Evolutionary conservation across 768 basidiomycete genomes (phyloP).

Genomic region (Collybia sordida): DNA sequence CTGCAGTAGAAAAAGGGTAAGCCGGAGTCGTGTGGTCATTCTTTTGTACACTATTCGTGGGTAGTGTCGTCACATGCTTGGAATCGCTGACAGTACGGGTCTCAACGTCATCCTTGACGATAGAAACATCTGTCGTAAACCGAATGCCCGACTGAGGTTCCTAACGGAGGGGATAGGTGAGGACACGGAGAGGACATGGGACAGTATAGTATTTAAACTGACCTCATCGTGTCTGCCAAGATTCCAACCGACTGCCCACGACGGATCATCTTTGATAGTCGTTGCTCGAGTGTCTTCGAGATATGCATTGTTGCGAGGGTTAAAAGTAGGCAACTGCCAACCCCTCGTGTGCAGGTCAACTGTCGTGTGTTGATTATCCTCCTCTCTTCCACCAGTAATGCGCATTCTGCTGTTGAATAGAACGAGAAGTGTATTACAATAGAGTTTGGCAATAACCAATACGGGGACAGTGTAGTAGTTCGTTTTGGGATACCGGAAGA

Average conservation of each 20-base stretch:
- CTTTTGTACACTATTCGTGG: too few species aligned
- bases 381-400: constrained; percentile 20
- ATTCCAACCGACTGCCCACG: background rate
- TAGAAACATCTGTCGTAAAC: constrained; percentile 8
- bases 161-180: background rate
- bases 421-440: constrained; percentile 28
- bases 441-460: constrained; percentile 25
- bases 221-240: background rate
- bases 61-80: too few species aligned
- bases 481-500: constrained; percentile 22
- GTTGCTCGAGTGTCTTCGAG: too few species aligned
- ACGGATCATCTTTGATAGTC: too few species aligned
- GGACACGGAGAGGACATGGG: background rate
- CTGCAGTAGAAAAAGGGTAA: too few species aligned
- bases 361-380: constrained; percentile 2
- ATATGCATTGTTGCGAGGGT: too few species aligned
- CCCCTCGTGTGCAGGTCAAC: constrained; percentile 1
- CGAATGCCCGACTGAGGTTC: constrained; percentile 2
- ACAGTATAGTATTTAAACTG: too few species aligned
- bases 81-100: background rate
- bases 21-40: too few species aligned
- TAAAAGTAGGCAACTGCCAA: too few species aligned
- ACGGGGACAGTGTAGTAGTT: constrained; percentile 24
- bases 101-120: background rate
- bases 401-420: constrained; percentile 27